Evolutionary conservation across 352 stramenopile species (phyloP), one percentile per base, ranked within the genome.

Genomic region (Phytopythium ostracodes): DNA sequence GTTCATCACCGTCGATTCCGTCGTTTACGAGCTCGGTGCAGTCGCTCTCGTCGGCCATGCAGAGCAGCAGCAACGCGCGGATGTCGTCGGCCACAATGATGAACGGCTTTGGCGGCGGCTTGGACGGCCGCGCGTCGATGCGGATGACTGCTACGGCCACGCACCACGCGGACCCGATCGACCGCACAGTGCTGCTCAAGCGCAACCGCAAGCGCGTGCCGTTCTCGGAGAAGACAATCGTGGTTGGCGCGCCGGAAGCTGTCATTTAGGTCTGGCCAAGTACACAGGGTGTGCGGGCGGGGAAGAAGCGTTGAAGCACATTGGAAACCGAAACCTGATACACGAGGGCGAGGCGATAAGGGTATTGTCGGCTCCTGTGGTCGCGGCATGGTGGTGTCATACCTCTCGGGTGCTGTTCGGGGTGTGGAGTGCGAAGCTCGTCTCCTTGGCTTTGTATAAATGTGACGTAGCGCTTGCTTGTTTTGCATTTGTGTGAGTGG

Each of bases 151-250:
- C 61, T 25, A 31, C 42, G 63, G 53, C 29, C 60, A 63, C 47
- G 24, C 64, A 59, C 42, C 69, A 82, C 56, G 77, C 75, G 43
- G 81, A 89, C 36, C 83, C 76, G 20, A 83, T 91, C 43, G 80
- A 91, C 59, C 83, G 80, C 59, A 80, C 81, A 20, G 81, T 91
- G 36, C 59, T 92, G 65, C 78, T 94, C 31, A 92, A 92, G 71
- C 83, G 85, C 25, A 92, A 76, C 60, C 77, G 78, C 36, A 92
- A 92, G 64, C 82, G 81, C 52, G 75, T 71, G 14, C 71, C 79
- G 54, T 84, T 85, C 62, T 91, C 80, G 1, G 81, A 92, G 67
- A 90, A 89, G 66, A 94, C 81, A n/a, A 96, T 96, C 61, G 87
- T 94, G 50, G 84, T 96, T 2, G 87, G 87, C 38, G 87, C 85